These are phyloP conservation scores for Colletotrichum liriopes DNA, from an alignment of 2,329 filamentous ascomycete species.

Conservation along the genomic window DNA sequence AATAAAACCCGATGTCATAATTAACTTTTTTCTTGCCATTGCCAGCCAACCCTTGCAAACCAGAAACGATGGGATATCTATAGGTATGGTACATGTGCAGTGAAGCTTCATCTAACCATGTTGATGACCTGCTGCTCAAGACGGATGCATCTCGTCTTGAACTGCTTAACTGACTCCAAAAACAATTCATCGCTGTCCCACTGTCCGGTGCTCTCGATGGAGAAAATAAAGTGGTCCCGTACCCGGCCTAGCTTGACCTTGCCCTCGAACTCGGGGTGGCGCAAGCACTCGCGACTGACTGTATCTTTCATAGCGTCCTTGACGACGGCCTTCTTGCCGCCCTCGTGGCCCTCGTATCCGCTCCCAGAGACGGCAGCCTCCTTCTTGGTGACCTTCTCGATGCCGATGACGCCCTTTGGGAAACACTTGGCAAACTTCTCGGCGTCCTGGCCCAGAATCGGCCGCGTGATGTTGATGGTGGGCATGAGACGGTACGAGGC, in stretches of 20 bases:
- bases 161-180: conserved; percentile 86
- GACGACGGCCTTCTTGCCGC: conserved; percentile 91
- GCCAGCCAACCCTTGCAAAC: conserved; percentile 37
- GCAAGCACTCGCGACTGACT: conserved; percentile 91
- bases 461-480: conserved; percentile 85
- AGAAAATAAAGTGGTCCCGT: conserved; percentile 98
- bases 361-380: conserved; percentile 74
- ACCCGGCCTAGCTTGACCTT: conserved; percentile 95
- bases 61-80: conserved; percentile 43
- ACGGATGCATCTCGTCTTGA: conserved; percentile 87
- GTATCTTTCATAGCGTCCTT: conserved; percentile 93
- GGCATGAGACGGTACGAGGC: conserved; percentile 94
- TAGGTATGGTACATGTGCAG: conserved; percentile 41
- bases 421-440: conserved; percentile 94
- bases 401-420: conserved; percentile 86
- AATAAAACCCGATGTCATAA: conserved; percentile 26
- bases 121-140: conserved; percentile 80
- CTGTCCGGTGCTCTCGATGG: conserved; percentile 94
- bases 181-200: conserved; percentile 96
- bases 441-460: conserved; percentile 89
- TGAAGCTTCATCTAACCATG: conserved; percentile 67
- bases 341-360: conserved; percentile 81
- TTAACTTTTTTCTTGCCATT: conserved; percentile 42
- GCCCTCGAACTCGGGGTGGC: conserved; percentile 92
- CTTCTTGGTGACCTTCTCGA: conserved; percentile 79